These are phyloP conservation scores for Phytophthora europaea DNA, from an alignment of 352 stramenopile species.

Conservation along the genomic window DNA sequence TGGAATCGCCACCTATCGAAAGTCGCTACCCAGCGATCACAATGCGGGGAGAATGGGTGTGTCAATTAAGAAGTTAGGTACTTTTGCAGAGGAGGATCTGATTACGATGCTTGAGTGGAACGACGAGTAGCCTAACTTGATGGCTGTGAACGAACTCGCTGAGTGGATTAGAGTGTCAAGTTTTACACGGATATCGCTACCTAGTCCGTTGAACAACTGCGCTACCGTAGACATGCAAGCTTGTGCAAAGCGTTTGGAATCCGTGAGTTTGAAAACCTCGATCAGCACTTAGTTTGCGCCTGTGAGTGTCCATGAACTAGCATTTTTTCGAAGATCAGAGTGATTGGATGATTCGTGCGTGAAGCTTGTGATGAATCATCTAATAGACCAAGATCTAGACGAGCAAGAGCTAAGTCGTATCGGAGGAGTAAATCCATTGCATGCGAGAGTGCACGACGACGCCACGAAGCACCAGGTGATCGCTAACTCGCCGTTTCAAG, in stretches of 20 bases:
- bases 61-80: constrained; percentile 1
- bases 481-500: constrained; percentile 6
- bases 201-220: constrained; percentile 15
- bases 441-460: constrained; percentile 1
- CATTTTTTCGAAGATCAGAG: constrained; percentile 8
- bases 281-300: background rate
- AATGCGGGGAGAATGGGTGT: constrained; percentile 3
- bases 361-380: constrained; percentile 1
- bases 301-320: background rate
- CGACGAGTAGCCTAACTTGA: background rate
- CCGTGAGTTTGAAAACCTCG: constrained; percentile 1
- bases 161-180: background rate
- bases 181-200: constrained; percentile 1
- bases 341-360: constrained; percentile 20
- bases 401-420: background rate
- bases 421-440: constrained; percentile 9
- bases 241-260: constrained; percentile 7
- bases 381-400: background rate
- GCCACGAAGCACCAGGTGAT: constrained; percentile 3
- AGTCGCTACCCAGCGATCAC: constrained; percentile 4
- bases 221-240: constrained; percentile 3
- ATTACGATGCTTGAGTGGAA: constrained; percentile 6
- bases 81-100: constrained; percentile 2
- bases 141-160: background rate
- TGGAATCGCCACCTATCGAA: constrained; percentile 5